Evolutionary conservation across 2,329 filamentous ascomycete genomes (phyloP).

Genomic region (Verruconis gallopava): DNA sequence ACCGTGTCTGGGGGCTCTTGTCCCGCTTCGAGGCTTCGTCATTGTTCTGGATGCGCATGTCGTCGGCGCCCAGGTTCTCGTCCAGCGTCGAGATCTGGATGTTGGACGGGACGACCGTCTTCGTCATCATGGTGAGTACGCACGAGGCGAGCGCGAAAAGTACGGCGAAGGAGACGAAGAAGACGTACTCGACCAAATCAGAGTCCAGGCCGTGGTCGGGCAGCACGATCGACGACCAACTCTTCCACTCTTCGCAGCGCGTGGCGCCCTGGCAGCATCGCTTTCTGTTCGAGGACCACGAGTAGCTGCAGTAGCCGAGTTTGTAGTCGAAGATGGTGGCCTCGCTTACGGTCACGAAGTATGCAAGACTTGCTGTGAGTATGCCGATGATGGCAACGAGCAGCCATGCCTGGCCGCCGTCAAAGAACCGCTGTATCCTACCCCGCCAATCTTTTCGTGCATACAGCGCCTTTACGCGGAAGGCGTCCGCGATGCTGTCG

Average conservation of each 20-base stretch:
- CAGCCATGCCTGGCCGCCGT: conserved; percentile 88
- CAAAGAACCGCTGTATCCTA: conserved; percentile 62
- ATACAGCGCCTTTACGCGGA: conserved; percentile 71
- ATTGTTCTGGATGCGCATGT: conserved; percentile 30
- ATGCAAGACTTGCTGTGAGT: conserved; percentile 73
- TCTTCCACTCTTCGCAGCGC: conserved; percentile 46
- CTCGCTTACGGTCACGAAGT: conserved; percentile 80
- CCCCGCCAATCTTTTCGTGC: conserved; percentile 74
- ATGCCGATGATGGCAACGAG: conserved; percentile 82
- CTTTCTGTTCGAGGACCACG: conserved; percentile 63
- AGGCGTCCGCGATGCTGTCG: conserved; percentile 88
- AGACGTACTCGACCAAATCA: conserved; percentile 58
- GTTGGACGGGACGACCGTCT: conserved; percentile 82
- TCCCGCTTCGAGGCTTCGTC: conserved; percentile 30
- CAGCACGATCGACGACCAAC: conserved; percentile 49
- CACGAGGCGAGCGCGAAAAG: conserved; percentile 60
- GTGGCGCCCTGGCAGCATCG: conserved; percentile 45
- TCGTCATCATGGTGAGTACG: conserved; percentile 73
- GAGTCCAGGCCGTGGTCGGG: conserved; percentile 33
- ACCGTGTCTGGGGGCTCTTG: conserved; percentile 28
- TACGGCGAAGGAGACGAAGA: conserved; percentile 64
- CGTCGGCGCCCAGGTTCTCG: conserved; percentile 72
- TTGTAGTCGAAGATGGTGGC: conserved; percentile 80
- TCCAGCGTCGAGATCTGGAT: conserved; percentile 80
- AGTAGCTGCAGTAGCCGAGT: conserved; percentile 62